Percentiles rank a stretch among this genome's conserved stretches.
Evolutionary conservation across 2,329 filamentous ascomycete species (phyloP).

Genomic region (Alternaria solani): DNA sequence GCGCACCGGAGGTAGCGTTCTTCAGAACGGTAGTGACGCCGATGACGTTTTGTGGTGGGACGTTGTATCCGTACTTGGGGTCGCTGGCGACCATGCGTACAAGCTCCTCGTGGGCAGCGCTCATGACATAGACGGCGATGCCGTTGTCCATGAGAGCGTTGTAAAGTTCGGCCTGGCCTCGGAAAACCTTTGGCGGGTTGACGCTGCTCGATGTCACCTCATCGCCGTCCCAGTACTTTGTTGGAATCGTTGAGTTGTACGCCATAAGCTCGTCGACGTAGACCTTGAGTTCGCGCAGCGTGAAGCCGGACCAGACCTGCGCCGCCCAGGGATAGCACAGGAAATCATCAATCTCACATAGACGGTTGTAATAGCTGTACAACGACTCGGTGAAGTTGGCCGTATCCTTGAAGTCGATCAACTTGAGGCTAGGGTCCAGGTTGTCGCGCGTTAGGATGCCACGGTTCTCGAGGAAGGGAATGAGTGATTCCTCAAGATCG

Average conservation of each 20-base stretch:
- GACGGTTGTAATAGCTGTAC: constrained; percentile 43
- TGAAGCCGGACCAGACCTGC: constrained; percentile 41
- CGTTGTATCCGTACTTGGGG: constrained; percentile 45
- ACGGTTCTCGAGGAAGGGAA: constrained; percentile 44
- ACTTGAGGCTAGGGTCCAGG: constrained; percentile 37
- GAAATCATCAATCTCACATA: constrained; percentile 42
- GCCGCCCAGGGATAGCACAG: constrained; percentile 44
- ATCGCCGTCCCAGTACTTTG: constrained; percentile 39
- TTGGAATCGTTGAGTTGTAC: constrained; percentile 33
- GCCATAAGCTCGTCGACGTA: constrained; percentile 44
- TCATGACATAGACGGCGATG: constrained; percentile 42
- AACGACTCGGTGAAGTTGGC: constrained; percentile 42
- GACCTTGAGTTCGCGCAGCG: constrained; percentile 35
- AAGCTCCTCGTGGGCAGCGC: constrained; percentile 43
- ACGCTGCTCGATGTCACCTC: constrained; percentile 28
- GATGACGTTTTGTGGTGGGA: constrained; percentile 41
- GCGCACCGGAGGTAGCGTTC: constrained; percentile 35
- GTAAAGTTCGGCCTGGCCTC: constrained; percentile 39
- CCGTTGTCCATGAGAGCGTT: constrained; percentile 42
- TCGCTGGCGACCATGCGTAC: constrained; percentile 44
- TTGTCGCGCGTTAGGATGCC: constrained; percentile 41
- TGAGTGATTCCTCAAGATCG: constrained; percentile 40
- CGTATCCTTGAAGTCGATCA: constrained; percentile 45
- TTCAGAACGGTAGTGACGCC: constrained; percentile 41
- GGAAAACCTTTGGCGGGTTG: constrained; percentile 36